phyloP scores from a whole-genome alignment of 2,329 filamentous ascomycete genomes.

The Rachicladosporium sp. region DNA sequence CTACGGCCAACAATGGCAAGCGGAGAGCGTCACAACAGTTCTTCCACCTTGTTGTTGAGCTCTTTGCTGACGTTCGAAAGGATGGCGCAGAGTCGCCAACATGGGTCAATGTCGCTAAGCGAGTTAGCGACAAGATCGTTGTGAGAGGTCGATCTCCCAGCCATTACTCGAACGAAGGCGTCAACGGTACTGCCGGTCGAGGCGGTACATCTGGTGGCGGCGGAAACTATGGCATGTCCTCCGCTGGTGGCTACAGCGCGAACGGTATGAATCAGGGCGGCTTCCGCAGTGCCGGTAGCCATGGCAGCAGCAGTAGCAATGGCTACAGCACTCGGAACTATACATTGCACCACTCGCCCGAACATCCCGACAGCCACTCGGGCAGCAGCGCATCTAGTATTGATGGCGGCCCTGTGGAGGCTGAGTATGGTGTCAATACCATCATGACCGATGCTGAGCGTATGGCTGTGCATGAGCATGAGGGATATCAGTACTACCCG shows the following conservation, averaged over 20 bases:
- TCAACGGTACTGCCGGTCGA: conserved; percentile 42
- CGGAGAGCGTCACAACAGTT: conserved; percentile 82
- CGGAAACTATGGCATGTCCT: conserved; percentile 24
- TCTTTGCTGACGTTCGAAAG: conserved; percentile 56
- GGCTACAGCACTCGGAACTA: conserved; percentile 19
- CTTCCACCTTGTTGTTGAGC: conserved; percentile 79
- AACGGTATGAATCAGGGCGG: conserved; percentile 19
- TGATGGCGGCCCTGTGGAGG: conserved; percentile 19
- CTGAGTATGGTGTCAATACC: conserved; percentile 23
- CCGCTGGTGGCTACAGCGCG: conserved; percentile 15
- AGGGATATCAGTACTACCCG: conserved; percentile 37
- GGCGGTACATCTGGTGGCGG: conserved; percentile 56
- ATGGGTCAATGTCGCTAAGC: conserved; percentile 59
- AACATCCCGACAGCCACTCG: conserved; percentile 23
- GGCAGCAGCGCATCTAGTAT: conserved; percentile 30
- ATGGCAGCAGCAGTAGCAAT: conserved; percentile 12
- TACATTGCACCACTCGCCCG: conserved; percentile 11
- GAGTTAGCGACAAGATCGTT: conserved; percentile 69
- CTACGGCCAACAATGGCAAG: conserved; percentile 89
- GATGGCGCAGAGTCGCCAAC: conserved; percentile 34
- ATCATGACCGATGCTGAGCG: conserved; percentile 31
- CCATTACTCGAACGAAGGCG: conserved; percentile 39
- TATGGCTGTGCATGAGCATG: conserved; percentile 28
- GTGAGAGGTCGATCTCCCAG: conserved; percentile 75
- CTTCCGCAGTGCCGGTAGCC: conserved; percentile 14